Evolutionary conservation across 306 rosid species (phyloP).

Genomic region (Glycine tomentella): DNA sequence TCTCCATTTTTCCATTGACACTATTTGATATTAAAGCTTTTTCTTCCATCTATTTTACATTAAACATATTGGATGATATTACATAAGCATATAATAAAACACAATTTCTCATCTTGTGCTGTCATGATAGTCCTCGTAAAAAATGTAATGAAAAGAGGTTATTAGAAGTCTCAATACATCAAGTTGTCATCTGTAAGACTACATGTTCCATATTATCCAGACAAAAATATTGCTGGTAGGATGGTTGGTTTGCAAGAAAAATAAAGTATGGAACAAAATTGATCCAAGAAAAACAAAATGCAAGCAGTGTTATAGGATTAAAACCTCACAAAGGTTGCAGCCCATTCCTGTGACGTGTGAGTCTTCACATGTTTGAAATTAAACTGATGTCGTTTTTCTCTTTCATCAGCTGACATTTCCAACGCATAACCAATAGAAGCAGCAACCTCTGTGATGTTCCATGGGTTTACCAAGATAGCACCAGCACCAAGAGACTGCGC

Average conservation of each 20-base stretch:
- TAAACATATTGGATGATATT: conserved; percentile 1
- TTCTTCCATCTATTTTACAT: background rate
- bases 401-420: conserved; percentile 91
- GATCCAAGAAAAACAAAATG: conserved; percentile 27
- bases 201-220: no score
- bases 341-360: conserved; percentile 99
- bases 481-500: conserved; percentile 99
- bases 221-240: no score
- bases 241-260: no score
- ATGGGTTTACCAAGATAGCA: conserved; percentile 94
- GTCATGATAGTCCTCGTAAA: background rate
- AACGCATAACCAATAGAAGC: conserved; percentile 90
- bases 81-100: background rate
- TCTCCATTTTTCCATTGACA: conserved; percentile 20
- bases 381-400: conserved; percentile 91
- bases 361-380: conserved; percentile 94
- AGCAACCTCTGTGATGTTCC: conserved; percentile 95
- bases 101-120: background rate
- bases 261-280: background rate
- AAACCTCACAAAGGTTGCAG: conserved; percentile 97
- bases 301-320: conserved; percentile 36
- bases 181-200: no score
- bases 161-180: no score
- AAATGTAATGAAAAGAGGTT: no score
- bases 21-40: background rate